phyloP scores from a whole-genome alignment of 306 rosid species.

The Trifolium repens region DNA sequence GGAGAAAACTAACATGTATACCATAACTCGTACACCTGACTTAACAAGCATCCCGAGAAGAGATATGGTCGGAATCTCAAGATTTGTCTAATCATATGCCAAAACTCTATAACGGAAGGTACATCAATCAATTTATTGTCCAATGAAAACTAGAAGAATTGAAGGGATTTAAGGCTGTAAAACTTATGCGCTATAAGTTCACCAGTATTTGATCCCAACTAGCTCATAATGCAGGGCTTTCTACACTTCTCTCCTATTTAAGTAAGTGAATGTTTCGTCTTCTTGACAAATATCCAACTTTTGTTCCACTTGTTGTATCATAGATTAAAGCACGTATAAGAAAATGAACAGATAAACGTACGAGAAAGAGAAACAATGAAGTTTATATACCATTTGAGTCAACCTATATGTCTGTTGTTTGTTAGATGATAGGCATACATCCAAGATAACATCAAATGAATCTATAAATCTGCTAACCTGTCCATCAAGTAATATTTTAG shows the following conservation, averaged over 20 bases:
- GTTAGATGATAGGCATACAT: constrained; percentile 48
- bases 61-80: constrained; percentile 46
- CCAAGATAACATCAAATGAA: constrained; percentile 49
- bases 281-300: constrained; percentile 67
- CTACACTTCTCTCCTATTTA: constrained; percentile 68
- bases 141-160: not conserved
- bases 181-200: constrained; percentile 61
- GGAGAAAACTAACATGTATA: constrained; percentile 43
- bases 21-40: constrained; percentile 54
- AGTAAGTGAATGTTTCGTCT: constrained; percentile 53
- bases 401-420: constrained; percentile 50
- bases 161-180: not conserved
- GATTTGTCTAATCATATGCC: constrained; percentile 41
- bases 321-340: not conserved
- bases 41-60: constrained; percentile 46
- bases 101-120: constrained; percentile 14
- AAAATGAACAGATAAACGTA: not conserved
- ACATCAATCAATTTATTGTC: not conserved
- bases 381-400: constrained; percentile 44
- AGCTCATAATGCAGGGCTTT: constrained; percentile 70
- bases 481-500: not conserved
- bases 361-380: not conserved
- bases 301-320: constrained; percentile 44
- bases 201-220: constrained; percentile 55
- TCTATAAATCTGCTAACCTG: constrained; percentile 9